phyloP scores from a whole-genome alignment of 495 filamentous ascomycete genomes.

The Copromyces sp. region DNA sequence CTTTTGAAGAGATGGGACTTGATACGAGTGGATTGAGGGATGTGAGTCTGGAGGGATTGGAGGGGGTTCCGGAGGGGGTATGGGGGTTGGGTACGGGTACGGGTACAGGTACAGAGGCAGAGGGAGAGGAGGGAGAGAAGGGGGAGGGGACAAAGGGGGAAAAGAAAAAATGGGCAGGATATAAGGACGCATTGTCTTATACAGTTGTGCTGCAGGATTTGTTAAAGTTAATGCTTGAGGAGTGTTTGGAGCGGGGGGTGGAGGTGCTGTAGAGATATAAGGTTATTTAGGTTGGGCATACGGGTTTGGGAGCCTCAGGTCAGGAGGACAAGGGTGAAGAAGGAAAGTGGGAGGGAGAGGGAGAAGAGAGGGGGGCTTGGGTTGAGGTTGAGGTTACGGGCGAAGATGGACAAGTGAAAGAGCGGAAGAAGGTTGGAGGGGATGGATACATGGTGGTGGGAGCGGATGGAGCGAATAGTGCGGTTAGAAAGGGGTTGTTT shows the following conservation, averaged over 20 bases:
- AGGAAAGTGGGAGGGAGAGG: background rate
- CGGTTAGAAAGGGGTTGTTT: slow-evolving; percentile 44
- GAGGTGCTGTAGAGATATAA: slow-evolving; percentile 39
- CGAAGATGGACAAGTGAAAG: slow-evolving; percentile 5
- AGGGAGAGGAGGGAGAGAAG: too few species aligned
- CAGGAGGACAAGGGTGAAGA: background rate
- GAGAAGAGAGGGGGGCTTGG: slow-evolving; percentile 37
- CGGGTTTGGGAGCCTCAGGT: background rate
- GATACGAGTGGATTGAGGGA: background rate
- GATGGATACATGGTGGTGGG: slow-evolving; percentile 43
- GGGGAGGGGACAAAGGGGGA: background rate
- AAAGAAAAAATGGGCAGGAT: slow-evolving; percentile 19
- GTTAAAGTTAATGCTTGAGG: slow-evolving; percentile 35
- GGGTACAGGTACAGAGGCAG: too few species aligned
- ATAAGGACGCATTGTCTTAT: slow-evolving; percentile 29
- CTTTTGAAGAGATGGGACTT: background rate
- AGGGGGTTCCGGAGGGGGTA: background rate
- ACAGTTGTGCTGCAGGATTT: slow-evolving; percentile 28
- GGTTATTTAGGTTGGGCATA: slow-evolving; percentile 38
- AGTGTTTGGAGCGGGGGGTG: slow-evolving; percentile 34
- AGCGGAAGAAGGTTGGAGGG: slow-evolving; percentile 30
- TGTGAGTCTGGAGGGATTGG: rapidly evolving
- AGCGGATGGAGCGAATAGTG: slow-evolving; percentile 50
- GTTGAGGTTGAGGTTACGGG: slow-evolving; percentile 37
- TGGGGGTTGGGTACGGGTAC: background rate